Percentiles rank a stretch among this genome's conserved stretches.
phyloP scores from a whole-genome alignment of 805 yeast genomes.

The Teunomyces gatunensis region DNA sequence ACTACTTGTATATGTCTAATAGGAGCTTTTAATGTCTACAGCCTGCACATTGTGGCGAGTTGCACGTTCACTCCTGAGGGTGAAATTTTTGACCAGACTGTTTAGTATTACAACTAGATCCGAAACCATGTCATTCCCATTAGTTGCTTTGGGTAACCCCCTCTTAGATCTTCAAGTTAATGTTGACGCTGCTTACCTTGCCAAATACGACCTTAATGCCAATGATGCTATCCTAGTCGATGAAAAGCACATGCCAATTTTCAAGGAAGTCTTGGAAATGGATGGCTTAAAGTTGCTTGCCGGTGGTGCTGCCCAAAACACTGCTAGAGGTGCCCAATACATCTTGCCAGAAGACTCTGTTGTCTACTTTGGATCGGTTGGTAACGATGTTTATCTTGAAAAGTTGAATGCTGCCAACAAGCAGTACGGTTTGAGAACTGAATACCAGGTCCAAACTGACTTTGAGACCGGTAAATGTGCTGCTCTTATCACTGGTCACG shows the following conservation, averaged over 20 bases:
- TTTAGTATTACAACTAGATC: not conserved
- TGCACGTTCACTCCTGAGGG: slow-evolving; percentile 2
- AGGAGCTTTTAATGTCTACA: no score
- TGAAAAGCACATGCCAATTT: slow-evolving; percentile 82
- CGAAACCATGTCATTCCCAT: slow-evolving; percentile 53
- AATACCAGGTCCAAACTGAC: slow-evolving; percentile 75
- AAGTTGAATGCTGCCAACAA: slow-evolving; percentile 79
- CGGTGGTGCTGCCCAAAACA: slow-evolving; percentile 99
- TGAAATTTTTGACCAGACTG: slow-evolving; percentile 2
- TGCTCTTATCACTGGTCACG: slow-evolving; percentile 80
- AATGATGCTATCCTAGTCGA: slow-evolving; percentile 92
- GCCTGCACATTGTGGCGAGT: not conserved
- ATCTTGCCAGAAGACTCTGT: slow-evolving; percentile 78
- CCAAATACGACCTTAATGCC: slow-evolving; percentile 79
- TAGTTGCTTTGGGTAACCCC: slow-evolving; percentile 91
- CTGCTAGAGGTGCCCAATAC: slow-evolving; percentile 98
- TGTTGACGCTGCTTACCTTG: slow-evolving; percentile 64
- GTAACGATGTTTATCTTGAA: slow-evolving; percentile 84
- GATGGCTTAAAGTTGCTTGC: slow-evolving; percentile 73
- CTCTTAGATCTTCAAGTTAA: slow-evolving; percentile 82
- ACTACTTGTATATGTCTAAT: no score
- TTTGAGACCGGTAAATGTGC: slow-evolving; percentile 97
- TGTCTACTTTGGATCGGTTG: slow-evolving; percentile 94
- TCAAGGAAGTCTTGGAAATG: slow-evolving; percentile 66
- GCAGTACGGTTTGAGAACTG: slow-evolving; percentile 82